Conservation (phyloP, 208 protist species). For the Crithidia thermophila region DNA sequence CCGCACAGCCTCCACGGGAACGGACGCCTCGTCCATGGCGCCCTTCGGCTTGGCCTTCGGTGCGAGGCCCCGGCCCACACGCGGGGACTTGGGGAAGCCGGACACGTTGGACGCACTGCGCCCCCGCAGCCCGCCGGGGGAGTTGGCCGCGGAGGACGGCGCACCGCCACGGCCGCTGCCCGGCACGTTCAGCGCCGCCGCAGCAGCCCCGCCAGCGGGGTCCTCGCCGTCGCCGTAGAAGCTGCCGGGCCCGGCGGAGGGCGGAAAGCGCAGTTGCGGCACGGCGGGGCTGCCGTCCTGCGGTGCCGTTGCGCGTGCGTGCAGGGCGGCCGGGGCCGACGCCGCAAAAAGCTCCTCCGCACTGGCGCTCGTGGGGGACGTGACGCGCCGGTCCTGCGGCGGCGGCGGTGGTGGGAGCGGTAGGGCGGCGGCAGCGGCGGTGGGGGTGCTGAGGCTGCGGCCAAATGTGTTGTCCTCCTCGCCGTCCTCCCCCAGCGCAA, state of each 20-base stretch:
- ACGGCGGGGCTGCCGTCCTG: not conserved
- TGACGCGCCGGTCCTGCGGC: not conserved
- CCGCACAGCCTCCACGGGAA: constrained; percentile 75
- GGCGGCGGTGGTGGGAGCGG: no score
- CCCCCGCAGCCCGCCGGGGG: not conserved
- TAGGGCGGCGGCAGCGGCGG: not conserved
- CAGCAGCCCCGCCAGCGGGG: not conserved
- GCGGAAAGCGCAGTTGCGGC: constrained; percentile 15
- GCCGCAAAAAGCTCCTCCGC: not conserved
- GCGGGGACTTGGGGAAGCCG: constrained; percentile 24
- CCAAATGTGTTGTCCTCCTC: no score
- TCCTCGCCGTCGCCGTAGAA: not conserved
- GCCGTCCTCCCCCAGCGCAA: not conserved
- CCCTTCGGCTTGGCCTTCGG: constrained; percentile 86
- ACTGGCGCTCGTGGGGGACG: not conserved
- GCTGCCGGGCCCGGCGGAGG: not conserved
- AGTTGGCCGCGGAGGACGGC: not conserved
- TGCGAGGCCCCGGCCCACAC: constrained; percentile 38
- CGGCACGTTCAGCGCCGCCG: not conserved
- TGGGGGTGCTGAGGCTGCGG: not conserved
- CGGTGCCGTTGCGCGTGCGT: not conserved
- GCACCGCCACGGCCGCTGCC: constrained; percentile 11
- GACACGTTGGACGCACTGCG: not conserved
- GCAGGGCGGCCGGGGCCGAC: not conserved
- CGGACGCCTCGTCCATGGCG: constrained; percentile 37